Conservation (phyloP, 1,284 basidiomycete genomes). For the Trametes polyzona region DNA sequence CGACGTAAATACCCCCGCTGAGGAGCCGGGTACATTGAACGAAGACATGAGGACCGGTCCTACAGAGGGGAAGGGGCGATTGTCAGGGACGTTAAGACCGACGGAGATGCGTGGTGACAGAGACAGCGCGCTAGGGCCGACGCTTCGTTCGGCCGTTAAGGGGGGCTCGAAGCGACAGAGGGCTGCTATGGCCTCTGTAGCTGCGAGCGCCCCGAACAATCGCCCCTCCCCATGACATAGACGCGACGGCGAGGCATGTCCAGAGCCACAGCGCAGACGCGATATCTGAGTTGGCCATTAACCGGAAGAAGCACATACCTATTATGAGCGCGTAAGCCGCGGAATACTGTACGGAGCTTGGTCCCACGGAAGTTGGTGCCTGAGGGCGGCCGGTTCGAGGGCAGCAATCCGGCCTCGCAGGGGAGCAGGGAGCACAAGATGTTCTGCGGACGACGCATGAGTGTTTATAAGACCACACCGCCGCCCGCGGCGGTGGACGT, state of each 20-base stretch:
- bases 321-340: not conserved
- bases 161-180: constrained; percentile 23
- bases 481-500: constrained; percentile 17
- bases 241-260: not conserved
- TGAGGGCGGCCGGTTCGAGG: constrained; percentile 10
- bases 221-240: constrained; percentile 4
- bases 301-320: constrained; percentile 1
- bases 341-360: not conserved
- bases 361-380: constrained; percentile 10
- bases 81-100: constrained; percentile 16
- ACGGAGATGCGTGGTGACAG: constrained; percentile 9
- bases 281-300: not conserved
- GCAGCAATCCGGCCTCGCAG: constrained; percentile 13
- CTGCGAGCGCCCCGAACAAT: constrained; percentile 24
- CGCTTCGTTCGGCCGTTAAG: constrained; percentile 10
- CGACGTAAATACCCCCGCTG: constrained; percentile 23
- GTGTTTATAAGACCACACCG: constrained; percentile 27
- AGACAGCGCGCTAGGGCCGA: constrained; percentile 15
- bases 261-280: not conserved
- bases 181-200: constrained; percentile 22
- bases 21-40: constrained; percentile 10
- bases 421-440: constrained; percentile 17
- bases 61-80: constrained; percentile 13
- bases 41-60: constrained; percentile 14
- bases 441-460: constrained; percentile 14